Base-by-base conservation (phyloP, 495 filamentous ascomycete species). In the Alectoria sarmentosa region DNA sequence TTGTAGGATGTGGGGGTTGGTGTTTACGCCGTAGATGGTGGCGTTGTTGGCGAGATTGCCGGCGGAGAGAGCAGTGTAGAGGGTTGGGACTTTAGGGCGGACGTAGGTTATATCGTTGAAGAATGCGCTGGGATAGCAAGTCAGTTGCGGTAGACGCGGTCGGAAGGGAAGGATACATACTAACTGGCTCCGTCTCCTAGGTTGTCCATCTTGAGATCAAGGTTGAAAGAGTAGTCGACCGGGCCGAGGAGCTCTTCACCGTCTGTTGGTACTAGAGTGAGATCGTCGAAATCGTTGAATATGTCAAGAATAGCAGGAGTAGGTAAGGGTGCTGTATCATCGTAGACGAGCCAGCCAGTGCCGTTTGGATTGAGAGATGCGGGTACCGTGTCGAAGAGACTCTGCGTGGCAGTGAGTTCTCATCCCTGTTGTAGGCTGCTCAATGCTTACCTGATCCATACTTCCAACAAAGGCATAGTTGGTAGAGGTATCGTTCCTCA, bases 121-220 rank as follows among this genome's bases (percentile, higher is more conserved):
- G 77, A 89, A 90, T 56, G 88, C 88, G 69, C 85, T 88, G 65
- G 21, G 15, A 34, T 1, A 55, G 52, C 28, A 34, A 19, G 52
- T 55, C 28, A 55, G 15, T 32, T 34, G 52, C 15, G 15, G 15
- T 55, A 32, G 8, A 19, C 15, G 15, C 10, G 2, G 15, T 11
- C 10, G 10, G 30, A 55, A 34, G 49, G 38, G 17, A 32, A 10
- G 37, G 39, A 26, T 54, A 72, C 79, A 72, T 71, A 87, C 79
- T 92, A 92, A 71, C 88, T 91, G 19, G 85, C 87, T 19, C 90
- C 90, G 70, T 95, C 82, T 19, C 78, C 80, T 26, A 91, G 79
- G 46, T 85, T 90, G 66, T 86, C 78, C 87, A 90, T 91, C 56
- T 80, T 81, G 41, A 91, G 75, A 71, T 88, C 77, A 23, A 93